A percentile compares a stretch with the other conserved stretches of the same genome.
phyloP scores from a whole-genome alignment of 208 protist genomes.

The Crithidia bombi region DNA sequence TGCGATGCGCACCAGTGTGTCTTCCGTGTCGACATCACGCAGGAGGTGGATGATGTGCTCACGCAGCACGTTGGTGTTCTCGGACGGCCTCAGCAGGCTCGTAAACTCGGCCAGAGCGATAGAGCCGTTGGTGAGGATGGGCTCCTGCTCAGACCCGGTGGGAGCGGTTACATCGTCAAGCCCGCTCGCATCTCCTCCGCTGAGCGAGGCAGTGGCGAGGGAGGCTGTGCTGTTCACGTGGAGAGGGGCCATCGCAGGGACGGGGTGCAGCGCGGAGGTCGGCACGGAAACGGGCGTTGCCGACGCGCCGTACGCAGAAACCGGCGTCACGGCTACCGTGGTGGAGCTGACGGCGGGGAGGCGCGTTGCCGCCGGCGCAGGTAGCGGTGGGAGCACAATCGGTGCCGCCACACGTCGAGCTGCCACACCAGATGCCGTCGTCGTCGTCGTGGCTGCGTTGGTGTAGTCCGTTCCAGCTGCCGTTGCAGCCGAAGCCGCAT shows the following conservation, averaged over 20 bases:
- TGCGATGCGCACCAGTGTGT: slow-evolving; percentile 53
- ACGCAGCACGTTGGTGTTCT: slow-evolving; percentile 41
- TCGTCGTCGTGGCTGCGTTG: too few species aligned
- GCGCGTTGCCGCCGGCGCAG: neutral
- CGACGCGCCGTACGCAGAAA: neutral
- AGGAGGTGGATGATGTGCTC: slow-evolving; percentile 72
- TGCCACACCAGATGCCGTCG: neutral
- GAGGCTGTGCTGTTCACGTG: slow-evolving; percentile 10
- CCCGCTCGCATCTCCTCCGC: slow-evolving; percentile 3
- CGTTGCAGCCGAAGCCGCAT: too few species aligned
- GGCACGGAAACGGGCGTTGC: neutral
- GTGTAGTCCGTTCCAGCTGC: too few species aligned
- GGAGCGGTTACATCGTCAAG: neutral
- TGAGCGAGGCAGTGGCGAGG: neutral
- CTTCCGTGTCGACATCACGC: slow-evolving; percentile 53
- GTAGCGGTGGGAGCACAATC: slow-evolving; percentile 5
- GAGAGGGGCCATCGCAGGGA: neutral
- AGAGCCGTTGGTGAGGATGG: slow-evolving; percentile 47
- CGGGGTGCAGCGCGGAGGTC: slow-evolving; percentile 2
- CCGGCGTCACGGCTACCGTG: neutral
- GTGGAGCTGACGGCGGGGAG: neutral
- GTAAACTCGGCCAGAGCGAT: slow-evolving; percentile 69
- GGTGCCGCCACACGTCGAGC: neutral
- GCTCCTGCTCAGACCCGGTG: slow-evolving; percentile 14
- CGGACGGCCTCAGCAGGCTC: slow-evolving; percentile 42